Conservation (phyloP, 2,329 filamentous ascomycete genomes). For the Penicillium sp. region DNA sequence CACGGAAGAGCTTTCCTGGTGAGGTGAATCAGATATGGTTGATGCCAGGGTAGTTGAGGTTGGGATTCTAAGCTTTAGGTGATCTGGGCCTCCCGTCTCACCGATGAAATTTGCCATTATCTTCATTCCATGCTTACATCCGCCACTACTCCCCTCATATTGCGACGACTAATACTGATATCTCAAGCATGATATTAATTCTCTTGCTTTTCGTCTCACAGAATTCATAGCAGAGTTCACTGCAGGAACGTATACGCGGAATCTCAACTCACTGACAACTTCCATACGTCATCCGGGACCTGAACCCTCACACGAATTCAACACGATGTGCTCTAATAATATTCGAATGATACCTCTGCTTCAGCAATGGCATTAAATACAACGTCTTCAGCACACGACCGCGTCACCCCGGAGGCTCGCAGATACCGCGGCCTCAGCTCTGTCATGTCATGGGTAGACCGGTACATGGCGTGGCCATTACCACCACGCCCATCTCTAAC, state of each 20-base stretch:
- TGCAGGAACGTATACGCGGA: background rate
- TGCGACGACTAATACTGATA: too few relatives aligned
- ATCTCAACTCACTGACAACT: background rate
- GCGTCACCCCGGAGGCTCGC: slow-evolving; percentile 11
- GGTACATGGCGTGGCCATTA: slow-evolving; percentile 15
- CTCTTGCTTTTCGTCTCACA: background rate
- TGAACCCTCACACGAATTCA: background rate
- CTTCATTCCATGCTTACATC: background rate
- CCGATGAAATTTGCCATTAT: background rate
- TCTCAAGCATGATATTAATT: background rate
- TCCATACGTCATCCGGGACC: background rate
- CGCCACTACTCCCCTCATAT: background rate
- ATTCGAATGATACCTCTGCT: background rate
- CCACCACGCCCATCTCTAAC: slow-evolving; percentile 7
- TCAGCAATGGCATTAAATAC: slow-evolving; percentile 1
- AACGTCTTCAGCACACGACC: background rate
- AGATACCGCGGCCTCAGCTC: slow-evolving; percentile 12
- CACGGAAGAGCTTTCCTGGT: background rate
- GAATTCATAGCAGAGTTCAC: background rate
- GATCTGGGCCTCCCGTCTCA: background rate
- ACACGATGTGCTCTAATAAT: background rate
- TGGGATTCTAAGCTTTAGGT: background rate
- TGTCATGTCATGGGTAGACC: slow-evolving; percentile 16
- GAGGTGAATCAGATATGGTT: background rate
- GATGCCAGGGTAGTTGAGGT: background rate